Evolutionary conservation across 2,329 filamentous ascomycete species (phyloP).

Genomic region (Pseudogymnoascus verrucosus): DNA sequence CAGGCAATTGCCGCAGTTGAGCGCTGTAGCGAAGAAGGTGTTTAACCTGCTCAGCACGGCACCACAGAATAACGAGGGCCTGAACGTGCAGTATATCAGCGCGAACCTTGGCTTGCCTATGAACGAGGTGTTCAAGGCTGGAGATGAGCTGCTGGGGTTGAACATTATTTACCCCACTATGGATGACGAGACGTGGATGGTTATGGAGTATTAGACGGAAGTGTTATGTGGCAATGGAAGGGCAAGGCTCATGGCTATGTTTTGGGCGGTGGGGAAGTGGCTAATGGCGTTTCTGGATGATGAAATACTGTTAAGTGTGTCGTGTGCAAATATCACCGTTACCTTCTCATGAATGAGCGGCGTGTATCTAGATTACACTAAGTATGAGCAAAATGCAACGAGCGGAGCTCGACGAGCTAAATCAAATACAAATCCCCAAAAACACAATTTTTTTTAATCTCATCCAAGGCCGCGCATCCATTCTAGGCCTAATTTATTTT

Average conservation of each 20-base stretch:
- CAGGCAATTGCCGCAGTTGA: constrained; percentile 36
- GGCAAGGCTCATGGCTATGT: constrained; percentile 1
- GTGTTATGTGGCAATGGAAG: background rate
- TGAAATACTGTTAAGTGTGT: background rate
- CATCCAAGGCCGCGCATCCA: constrained; percentile 22
- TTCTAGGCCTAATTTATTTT: background rate
- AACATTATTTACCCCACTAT: constrained; percentile 85
- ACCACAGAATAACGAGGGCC: constrained; percentile 69
- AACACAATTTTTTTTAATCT: constrained; percentile 40
- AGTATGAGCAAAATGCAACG: background rate
- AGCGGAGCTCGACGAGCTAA: background rate
- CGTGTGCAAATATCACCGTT: constrained; percentile 12
- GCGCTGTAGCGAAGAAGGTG: constrained; percentile 56
- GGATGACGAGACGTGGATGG: constrained; percentile 86
- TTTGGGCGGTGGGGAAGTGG: background rate
- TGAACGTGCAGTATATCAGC: constrained; percentile 73
- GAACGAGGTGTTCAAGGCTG: constrained; percentile 64
- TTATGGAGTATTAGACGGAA: constrained; percentile 55
- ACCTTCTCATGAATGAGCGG: constrained; percentile 17
- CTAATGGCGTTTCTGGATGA: constrained; percentile 6
- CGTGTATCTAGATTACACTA: constrained; percentile 13
- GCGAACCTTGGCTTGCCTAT: constrained; percentile 55
- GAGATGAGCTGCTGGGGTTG: constrained; percentile 67
- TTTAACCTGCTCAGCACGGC: constrained; percentile 60
- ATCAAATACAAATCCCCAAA: background rate